A percentile compares a stretch with the other conserved stretches of the same genome.
Conservation (phyloP, 2,329 filamentous ascomycete species). For the Chaetothyriales sp. region DNA sequence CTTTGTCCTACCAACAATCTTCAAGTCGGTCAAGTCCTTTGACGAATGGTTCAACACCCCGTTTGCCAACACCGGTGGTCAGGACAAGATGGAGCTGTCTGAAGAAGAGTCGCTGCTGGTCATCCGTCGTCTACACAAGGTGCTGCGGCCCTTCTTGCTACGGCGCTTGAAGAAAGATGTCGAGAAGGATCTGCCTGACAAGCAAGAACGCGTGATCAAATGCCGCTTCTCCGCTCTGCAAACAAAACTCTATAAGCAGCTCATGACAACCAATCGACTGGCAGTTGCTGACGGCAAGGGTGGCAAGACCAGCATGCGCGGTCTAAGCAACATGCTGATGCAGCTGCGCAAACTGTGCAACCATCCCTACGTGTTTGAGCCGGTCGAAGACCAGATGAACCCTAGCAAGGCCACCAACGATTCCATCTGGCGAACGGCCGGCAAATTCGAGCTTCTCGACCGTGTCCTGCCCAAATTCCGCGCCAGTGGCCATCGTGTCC, state of each 20-base stretch:
- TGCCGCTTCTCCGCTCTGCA: slow-evolving; percentile 95
- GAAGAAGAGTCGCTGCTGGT: slow-evolving; percentile 99
- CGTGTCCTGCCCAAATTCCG: slow-evolving; percentile 87
- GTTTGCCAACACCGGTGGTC: slow-evolving; percentile 92
- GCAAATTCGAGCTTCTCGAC: slow-evolving; percentile 94
- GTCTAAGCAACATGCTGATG: slow-evolving; percentile 99
- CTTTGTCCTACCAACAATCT: slow-evolving; percentile 94
- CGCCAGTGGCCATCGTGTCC: slow-evolving; percentile 76
- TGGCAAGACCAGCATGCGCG: slow-evolving; percentile 84
- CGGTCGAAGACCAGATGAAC: slow-evolving; percentile 97
- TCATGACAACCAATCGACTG: slow-evolving; percentile 89
- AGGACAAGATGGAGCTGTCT: slow-evolving; percentile 96
- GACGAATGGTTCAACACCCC: slow-evolving; percentile 99
- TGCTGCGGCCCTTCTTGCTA: slow-evolving; percentile 88
- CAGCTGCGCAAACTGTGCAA: slow-evolving; percentile 97
- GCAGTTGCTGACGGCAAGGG: slow-evolving; percentile 90
- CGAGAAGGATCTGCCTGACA: slow-evolving; percentile 96
- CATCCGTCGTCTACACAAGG: slow-evolving; percentile 96
- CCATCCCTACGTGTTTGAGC: slow-evolving; percentile 95
- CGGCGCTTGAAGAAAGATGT: slow-evolving; percentile 99
- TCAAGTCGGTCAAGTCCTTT: slow-evolving; percentile 97
- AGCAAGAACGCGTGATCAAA: slow-evolving; percentile 98
- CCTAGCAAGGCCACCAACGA: slow-evolving; percentile 80
- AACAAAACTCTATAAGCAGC: slow-evolving; percentile 88
- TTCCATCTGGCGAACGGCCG: slow-evolving; percentile 82